Evolutionary conservation across 306 rosid species (phyloP), one percentile per base, ranked within the genome.

Genomic region (Boehmeria nivea): DNA sequence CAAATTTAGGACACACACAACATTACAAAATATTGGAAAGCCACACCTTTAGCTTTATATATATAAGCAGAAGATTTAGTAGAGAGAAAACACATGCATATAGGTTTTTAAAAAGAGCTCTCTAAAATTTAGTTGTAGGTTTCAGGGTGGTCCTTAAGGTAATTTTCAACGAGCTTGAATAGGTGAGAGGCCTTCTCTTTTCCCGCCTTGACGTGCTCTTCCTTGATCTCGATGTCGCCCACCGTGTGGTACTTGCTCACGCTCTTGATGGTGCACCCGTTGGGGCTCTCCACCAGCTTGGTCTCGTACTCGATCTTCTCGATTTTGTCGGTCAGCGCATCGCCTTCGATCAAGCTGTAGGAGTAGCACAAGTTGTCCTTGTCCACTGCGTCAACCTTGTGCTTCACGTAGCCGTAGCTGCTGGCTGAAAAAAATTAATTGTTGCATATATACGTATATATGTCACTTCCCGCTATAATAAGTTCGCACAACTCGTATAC

Each of bases 331-430:
- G 58, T 1, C 20, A 73, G 8, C 11, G 38, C 57, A 13, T 54
- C 72, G 28, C 82, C 82, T 51, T 66, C 86, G 3, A 69, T 36
- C 34, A 80, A 8, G 18, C 64, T 69, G 51, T 66, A 63, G 27
- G 33, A 50, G 66, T 59, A 70, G 18, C 13, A 27, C 13, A 49
- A 57, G 15, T 77, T 76, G 9, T 19, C 68, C 2, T 39, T 18
- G 36, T 80, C 86, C 4, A 76, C 0, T 12, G 23, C 43, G 2
- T 80, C 78, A 9, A 73, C 16, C 1, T 5, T 60, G 59, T 80
- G 74, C 68, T 59, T 55, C 34, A 69, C 64, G 38, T 28, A 59
- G 4, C 16, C 37, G 25, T 6, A 27, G 3, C 47, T 14, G 16
- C 67, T 63, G 0, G 75, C 81, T 78, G 53, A 43, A 60, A 24